Evolutionary conservation across 176 grass and related monocot species (phyloP), one percentile per base, ranked within the genome.

Genomic region (Triticum timopheevii): DNA sequence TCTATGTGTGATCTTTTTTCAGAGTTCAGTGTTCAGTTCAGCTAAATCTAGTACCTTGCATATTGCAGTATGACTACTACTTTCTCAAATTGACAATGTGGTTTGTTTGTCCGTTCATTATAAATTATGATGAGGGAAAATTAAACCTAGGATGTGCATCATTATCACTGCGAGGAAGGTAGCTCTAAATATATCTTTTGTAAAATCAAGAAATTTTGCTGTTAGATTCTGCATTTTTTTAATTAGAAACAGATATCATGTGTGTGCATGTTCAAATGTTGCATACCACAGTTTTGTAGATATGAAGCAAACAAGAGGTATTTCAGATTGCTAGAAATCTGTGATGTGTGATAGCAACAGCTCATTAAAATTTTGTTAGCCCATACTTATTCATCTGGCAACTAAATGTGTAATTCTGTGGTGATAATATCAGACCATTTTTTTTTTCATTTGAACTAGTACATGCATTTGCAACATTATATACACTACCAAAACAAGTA

Each of bases 31-130:
- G 4, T 11, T 47, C n/a, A 25, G 3, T 47, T 64, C 66, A 47
- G 8, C 8, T 76, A 17, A 40, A 80, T 44, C 38, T 22, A 34
- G 10, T 17, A 34, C 15, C 23, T 87, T 87, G 13, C 7, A 39
- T 33, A 47, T 81, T 13, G 28, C 20, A 69, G 3, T 88, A 67
- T 38, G 27, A 27, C 24, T 77, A 82, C 24, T 81, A 82, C 30
- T 7, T 30, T 35, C 24, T 80, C 54, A 54, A 38, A 63, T 49
- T 79, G 27, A 61, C 19, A 33, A 38, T 70, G n/a, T 65, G 12
- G 17, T 90, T 72, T 23, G 36, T 20, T 4, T n/a, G 73, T 10
- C 27, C 42, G 52, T 47, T 0, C 54, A n/a, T 70, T 63, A 47
- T 83, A 16, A 44, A 70, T 8, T 17, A 7, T 19, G 19, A 20